Evolutionary conservation across 768 basidiomycete species (phyloP).

Genomic region (Hypholoma fasciculare): DNA sequence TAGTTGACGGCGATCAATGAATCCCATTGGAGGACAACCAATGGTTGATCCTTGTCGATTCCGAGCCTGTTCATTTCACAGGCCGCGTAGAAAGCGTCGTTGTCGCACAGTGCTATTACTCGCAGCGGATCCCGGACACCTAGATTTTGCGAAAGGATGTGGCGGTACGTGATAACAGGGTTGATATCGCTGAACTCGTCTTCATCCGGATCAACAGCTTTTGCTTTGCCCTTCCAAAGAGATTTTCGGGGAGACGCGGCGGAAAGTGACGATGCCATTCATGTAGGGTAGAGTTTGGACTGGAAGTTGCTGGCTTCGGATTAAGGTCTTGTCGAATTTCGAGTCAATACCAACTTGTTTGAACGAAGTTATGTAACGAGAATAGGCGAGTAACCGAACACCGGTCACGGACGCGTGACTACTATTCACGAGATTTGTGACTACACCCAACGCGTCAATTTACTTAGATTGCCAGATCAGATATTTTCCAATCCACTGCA

Average conservation of each 20-base stretch:
- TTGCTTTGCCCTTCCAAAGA: slow-evolving; percentile 64
- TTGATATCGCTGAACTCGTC: slow-evolving; percentile 58
- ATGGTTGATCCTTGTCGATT: slow-evolving; percentile 56
- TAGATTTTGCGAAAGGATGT: slow-evolving; percentile 65
- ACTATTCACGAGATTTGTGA: not conserved
- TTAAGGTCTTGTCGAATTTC: no score
- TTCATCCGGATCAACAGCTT: slow-evolving; percentile 22
- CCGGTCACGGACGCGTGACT: not conserved
- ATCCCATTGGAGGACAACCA: slow-evolving; percentile 90
- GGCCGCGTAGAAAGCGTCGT: slow-evolving; percentile 82
- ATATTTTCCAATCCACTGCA: no score
- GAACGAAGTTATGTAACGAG: not conserved
- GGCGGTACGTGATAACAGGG: slow-evolving; percentile 77
- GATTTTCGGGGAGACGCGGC: slow-evolving; percentile 10
- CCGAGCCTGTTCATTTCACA: slow-evolving; percentile 86
- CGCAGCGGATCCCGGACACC: slow-evolving; percentile 78
- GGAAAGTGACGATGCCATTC: not conserved
- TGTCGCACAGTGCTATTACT: slow-evolving; percentile 88
- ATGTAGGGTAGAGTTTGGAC: not conserved
- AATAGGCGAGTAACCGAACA: not conserved
- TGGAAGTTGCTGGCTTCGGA: no score
- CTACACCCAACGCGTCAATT: not conserved
- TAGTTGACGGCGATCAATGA: slow-evolving; percentile 94
- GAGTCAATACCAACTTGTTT: no score
- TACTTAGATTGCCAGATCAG: no score